These are phyloP conservation scores for Pseudocercospora vitis DNA, from an alignment of 2,329 filamentous ascomycete species.

Conservation along the genomic window DNA sequence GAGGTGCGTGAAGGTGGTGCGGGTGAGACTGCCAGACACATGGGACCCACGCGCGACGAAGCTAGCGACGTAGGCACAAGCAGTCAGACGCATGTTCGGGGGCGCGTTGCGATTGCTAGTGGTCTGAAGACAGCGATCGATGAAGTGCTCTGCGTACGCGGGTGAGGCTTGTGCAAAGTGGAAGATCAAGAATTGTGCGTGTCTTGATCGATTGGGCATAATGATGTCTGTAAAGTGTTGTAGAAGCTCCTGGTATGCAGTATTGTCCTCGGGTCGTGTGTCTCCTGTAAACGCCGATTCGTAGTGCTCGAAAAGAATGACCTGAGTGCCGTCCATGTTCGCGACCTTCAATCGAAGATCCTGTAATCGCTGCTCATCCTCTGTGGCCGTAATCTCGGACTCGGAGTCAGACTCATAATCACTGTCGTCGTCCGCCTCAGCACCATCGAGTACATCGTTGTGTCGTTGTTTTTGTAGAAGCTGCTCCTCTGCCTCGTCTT, in stretches of 20 bases:
- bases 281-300: slow-evolving; percentile 69
- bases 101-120: slow-evolving; percentile 80
- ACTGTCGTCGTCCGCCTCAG: slow-evolving; percentile 57
- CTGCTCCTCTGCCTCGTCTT: slow-evolving; percentile 79
- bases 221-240: slow-evolving; percentile 85
- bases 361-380: slow-evolving; percentile 62
- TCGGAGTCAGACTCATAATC: slow-evolving; percentile 71
- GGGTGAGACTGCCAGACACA: slow-evolving; percentile 73
- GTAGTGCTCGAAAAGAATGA: slow-evolving; percentile 84
- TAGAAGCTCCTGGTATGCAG: slow-evolving; percentile 75
- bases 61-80: slow-evolving; percentile 88
- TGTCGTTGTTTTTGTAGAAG: slow-evolving; percentile 60
- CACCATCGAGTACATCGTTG: slow-evolving; percentile 46
- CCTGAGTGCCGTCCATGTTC: slow-evolving; percentile 88
- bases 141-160: slow-evolving; percentile 74
- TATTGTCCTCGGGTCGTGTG: slow-evolving; percentile 59
- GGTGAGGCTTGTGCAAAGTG: slow-evolving; percentile 86
- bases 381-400: slow-evolving; percentile 58
- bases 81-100: slow-evolving; percentile 72
- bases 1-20: slow-evolving; percentile 77
- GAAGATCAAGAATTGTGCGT: slow-evolving; percentile 94
- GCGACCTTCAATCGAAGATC: slow-evolving; percentile 77
- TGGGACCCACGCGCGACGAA: slow-evolving; percentile 89
- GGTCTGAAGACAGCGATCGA: slow-evolving; percentile 60
- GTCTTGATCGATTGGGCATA: slow-evolving; percentile 84